A percentile compares a stretch with the other conserved stretches of the same genome.
Evolutionary conservation across 345 rosid species (phyloP).

Genomic region (Eucalyptus pumila): DNA sequence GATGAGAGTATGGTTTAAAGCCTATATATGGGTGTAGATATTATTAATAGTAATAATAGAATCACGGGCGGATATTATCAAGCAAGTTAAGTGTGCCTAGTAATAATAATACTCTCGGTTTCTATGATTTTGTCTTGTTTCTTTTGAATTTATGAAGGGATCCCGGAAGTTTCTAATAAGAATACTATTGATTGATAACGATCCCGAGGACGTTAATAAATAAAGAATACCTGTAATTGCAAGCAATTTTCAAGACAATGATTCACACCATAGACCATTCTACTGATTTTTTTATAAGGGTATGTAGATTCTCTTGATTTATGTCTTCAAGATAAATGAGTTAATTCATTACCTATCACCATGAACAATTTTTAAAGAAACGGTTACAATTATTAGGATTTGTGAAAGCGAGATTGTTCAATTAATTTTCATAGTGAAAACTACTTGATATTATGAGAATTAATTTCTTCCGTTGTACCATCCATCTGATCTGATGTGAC

Average conservation of each 20-base stretch:
- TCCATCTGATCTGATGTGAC: neutral
- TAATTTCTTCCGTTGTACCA: neutral
- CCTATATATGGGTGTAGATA: too few relatives aligned
- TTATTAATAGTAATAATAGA: too few relatives aligned
- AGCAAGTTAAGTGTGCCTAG: neutral
- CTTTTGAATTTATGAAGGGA: neutral
- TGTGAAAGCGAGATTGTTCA: neutral
- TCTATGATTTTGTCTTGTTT: neutral
- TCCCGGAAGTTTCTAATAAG: too few relatives aligned
- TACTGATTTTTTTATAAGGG: too few relatives aligned
- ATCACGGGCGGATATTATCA: neutral
- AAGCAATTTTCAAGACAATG: neutral
- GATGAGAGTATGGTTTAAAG: neutral
- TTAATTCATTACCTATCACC: too few relatives aligned
- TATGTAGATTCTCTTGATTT: neutral
- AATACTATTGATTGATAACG: too few relatives aligned
- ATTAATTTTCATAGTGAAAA: neutral
- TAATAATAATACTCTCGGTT: neutral
- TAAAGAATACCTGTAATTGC: too few relatives aligned
- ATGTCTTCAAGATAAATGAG: too few relatives aligned
- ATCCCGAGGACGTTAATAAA: accelerated
- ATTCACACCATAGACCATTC: too few relatives aligned
- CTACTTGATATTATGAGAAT: neutral
- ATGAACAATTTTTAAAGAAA: neutral
- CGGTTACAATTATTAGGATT: accelerated